Conservation (phyloP, 192 early-diverging fungal species). For the Diversispora eburnea region DNA sequence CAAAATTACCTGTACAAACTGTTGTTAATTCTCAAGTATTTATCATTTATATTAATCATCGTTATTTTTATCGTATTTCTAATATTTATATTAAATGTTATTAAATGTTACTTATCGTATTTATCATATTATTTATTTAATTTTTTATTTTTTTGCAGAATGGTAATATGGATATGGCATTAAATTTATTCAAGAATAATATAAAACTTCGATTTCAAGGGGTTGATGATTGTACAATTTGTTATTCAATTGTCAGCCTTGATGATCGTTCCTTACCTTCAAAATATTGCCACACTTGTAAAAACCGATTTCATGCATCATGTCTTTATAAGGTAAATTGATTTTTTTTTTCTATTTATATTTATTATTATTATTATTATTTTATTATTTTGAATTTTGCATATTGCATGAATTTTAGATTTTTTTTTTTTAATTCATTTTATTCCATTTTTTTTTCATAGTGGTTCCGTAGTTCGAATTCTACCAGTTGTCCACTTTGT, state of each 20-base stretch:
- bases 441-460: slow-evolving; percentile 17
- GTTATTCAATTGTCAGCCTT: slow-evolving; percentile 92
- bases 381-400: no score
- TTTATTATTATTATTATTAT: neutral
- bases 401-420: neutral
- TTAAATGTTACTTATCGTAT: slow-evolving; percentile 42
- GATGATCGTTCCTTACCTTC: slow-evolving; percentile 82
- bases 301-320: slow-evolving; percentile 89
- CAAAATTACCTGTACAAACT: slow-evolving; percentile 44
- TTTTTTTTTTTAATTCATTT: neutral
- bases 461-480: slow-evolving; percentile 63
- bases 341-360: neutral
- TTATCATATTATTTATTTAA: slow-evolving; percentile 20
- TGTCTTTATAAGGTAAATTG: slow-evolving; percentile 81
- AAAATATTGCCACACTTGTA: slow-evolving; percentile 90
- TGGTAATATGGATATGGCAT: slow-evolving; percentile 72
- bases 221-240: slow-evolving; percentile 97
- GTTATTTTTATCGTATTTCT: neutral
- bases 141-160: slow-evolving; percentile 67
- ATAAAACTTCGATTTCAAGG: slow-evolving; percentile 90
- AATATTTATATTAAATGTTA: slow-evolving; percentile 39
- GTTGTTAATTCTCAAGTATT: slow-evolving; percentile 45
- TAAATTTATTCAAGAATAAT: slow-evolving; percentile 79
- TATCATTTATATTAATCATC: slow-evolving; percentile 36
- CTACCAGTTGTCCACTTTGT: slow-evolving; percentile 56